These are phyloP conservation scores for Penicillium arizonense DNA, from an alignment of 495 filamentous ascomycete species.

Conservation along the genomic window DNA sequence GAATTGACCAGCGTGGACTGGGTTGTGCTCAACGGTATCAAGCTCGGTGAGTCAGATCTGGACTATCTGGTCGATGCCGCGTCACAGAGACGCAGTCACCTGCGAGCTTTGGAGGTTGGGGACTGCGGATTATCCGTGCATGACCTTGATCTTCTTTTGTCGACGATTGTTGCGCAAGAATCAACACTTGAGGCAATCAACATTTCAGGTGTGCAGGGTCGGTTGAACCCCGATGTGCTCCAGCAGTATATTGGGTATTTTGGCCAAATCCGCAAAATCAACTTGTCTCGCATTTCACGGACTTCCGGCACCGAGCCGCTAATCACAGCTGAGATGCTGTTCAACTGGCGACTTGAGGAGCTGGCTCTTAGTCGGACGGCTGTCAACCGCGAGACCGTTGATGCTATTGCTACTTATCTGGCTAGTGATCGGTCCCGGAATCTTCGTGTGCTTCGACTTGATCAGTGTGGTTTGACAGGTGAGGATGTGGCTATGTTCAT, in stretches of 20 bases:
- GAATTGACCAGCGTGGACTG: constrained; percentile 76
- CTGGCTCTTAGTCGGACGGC: constrained; percentile 64
- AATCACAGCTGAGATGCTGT: constrained; percentile 62
- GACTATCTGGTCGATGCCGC: constrained; percentile 70
- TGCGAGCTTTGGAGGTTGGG: constrained; percentile 80
- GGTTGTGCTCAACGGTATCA: constrained; percentile 79
- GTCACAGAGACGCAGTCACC: constrained; percentile 59
- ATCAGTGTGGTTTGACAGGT: constrained; percentile 79
- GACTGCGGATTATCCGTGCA: constrained; percentile 67
- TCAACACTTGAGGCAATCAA: constrained; percentile 73
- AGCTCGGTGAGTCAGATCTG: constrained; percentile 77
- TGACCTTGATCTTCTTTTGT: constrained; percentile 44
- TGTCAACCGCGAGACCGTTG: constrained; percentile 54
- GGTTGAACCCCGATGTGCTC: constrained; percentile 62
- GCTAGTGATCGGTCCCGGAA: constrained; percentile 60
- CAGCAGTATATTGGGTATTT: constrained; percentile 64
- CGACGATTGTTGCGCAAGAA: constrained; percentile 55
- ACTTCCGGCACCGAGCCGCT: constrained; percentile 63
- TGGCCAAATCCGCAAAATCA: constrained; percentile 67
- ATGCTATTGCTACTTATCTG: constrained; percentile 63
- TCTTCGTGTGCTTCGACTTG: constrained; percentile 68
- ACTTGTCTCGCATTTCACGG: constrained; percentile 65
- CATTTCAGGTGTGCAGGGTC: constrained; percentile 72
- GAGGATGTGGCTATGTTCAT: constrained; percentile 75
- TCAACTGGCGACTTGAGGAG: constrained; percentile 75